Evolutionary conservation across 176 grass and related monocot species (phyloP).

Genomic region (Phoenix dactylifera): DNA sequence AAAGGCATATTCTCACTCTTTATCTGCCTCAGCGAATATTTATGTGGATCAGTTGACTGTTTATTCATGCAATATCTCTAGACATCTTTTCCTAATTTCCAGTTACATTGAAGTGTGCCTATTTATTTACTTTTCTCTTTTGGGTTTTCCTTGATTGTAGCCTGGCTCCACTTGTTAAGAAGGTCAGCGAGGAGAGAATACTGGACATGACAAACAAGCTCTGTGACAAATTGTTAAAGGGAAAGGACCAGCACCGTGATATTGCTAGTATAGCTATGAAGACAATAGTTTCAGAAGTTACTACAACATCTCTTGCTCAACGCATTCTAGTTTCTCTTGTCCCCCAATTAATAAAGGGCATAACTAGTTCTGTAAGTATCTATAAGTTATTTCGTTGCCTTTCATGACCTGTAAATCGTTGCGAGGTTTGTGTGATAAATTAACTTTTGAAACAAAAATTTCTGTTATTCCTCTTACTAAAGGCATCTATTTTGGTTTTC

Average conservation of each 20-base stretch:
- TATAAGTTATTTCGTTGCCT: not conserved
- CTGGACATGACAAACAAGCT: constrained; percentile 89
- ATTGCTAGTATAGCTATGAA: constrained; percentile 96
- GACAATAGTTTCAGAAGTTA: constrained; percentile 87
- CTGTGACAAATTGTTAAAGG: constrained; percentile 85
- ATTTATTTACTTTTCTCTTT: not conserved
- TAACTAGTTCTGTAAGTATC: constrained; percentile 57
- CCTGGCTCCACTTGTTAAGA: constrained; percentile 92
- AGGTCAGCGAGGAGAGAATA: constrained; percentile 76
- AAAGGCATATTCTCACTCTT: too few species aligned
- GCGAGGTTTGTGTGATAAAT: not conserved
- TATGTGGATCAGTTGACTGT: not conserved
- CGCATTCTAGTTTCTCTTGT: constrained; percentile 70
- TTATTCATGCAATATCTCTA: too few species aligned
- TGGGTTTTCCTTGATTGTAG: constrained; percentile 25
- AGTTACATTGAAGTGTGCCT: not conserved
- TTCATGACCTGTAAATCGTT: not conserved
- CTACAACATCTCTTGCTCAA: constrained; percentile 74
- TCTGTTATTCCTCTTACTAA: too few species aligned
- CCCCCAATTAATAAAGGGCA: constrained; percentile 70
- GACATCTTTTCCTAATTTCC: not conserved
- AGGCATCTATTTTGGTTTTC: too few species aligned
- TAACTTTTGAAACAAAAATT: not conserved
- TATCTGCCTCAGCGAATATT: too few species aligned
- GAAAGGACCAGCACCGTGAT: constrained; percentile 96